Evolutionary conservation across 805 yeast genomes (phyloP), one percentile per base, ranked within the genome.

Genomic region (Metschnikowia santaceciliae): DNA sequence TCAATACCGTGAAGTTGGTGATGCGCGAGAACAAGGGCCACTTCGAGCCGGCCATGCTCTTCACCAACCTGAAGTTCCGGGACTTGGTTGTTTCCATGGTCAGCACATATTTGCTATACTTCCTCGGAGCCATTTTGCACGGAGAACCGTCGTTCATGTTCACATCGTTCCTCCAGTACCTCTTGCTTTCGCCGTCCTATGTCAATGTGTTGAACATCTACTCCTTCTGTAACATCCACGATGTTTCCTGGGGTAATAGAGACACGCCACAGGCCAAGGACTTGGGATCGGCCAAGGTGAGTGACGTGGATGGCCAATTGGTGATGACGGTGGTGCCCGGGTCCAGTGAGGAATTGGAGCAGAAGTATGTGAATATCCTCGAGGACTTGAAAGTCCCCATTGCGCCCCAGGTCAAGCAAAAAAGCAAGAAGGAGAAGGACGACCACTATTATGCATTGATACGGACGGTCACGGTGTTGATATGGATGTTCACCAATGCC

Each of bases 211-310:
- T 92, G 64, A 90, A 90, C 67, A 92, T 92, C 54, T 92, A 92
- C 69, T 96, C 98, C 2, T 91, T 92, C 67, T 91, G 97, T 74
- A 92, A 92, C 69, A 86, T 92, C 54, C 96, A 92, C 67, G 99
- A 92, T 73, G 84, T 92, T 44, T 88, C 97, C 6, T 92, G 98
- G 98, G 98, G 98, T 66, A 92, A 96, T 3, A 89, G 91, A 67
- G 96, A 96, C 44, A 89, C 84, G 46, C 82, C 81, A 10, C 60
- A 59, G 46, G 82, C 74, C 63, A 80, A 74, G 70, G 96, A 80
- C 67, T 76, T 94, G 60, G 98, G 97, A 53, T 83, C 85, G 42
- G 97, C 96, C 22, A 88, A 85, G 61, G 65, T 88, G 3, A 76
- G 67, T 2, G 69, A 70, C 47, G 69, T 67, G 48, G 73, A 70